Base-by-base conservation (phyloP, 768 basidiomycete species). In the Lactifluus subvellereus region DNA sequence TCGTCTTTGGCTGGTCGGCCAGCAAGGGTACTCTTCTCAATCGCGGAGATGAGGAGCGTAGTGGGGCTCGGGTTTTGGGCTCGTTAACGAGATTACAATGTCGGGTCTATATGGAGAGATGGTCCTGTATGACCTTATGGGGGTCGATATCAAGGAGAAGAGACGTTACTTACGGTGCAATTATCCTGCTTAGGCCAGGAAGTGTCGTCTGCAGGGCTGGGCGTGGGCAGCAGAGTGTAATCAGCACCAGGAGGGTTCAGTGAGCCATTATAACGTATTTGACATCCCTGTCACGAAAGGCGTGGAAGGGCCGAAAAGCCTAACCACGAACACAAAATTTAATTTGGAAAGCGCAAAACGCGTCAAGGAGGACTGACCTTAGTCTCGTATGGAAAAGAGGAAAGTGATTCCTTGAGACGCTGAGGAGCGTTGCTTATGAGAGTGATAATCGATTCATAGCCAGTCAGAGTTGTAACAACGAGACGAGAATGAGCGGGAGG, bases 231-330 rank as follows among this genome's bases (percentile, higher is more conserved):
- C 60, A 70, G 49, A 68, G 58, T 50, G 64, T 59, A 81, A 11
- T 91, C 82, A 4, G 89, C 88, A 7, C 91, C 91, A 7, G 80
- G 76, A 0, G 82, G 84, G 59, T 80, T 72, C 30, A 89, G 78
- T 1, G 77, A 70, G 43, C 77, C 74, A 54, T 87, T 81, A 61
- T 79, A 92, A 75, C 0, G 90, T 91, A 33, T 86, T 82, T 0
- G 85, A 84, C 20, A 86, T 75, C 13, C 89, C 91, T 1, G 88
- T 91, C 6, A 89, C 74, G 71, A 92, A 92, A 0, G 89, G 89
- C 2, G 91, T 91, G 2, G 89, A 86, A 0, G 89, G 77, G 0
- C 85, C 86, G 20, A 87, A 72, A 20, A 91, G 4, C 89, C 88
- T 57, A 89, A 73, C 84, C 89, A 69, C 18, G 18, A 51, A n/a